Evolutionary conservation across 495 filamentous ascomycete species (phyloP).

Genomic region (Talaromyces wortmannii): DNA sequence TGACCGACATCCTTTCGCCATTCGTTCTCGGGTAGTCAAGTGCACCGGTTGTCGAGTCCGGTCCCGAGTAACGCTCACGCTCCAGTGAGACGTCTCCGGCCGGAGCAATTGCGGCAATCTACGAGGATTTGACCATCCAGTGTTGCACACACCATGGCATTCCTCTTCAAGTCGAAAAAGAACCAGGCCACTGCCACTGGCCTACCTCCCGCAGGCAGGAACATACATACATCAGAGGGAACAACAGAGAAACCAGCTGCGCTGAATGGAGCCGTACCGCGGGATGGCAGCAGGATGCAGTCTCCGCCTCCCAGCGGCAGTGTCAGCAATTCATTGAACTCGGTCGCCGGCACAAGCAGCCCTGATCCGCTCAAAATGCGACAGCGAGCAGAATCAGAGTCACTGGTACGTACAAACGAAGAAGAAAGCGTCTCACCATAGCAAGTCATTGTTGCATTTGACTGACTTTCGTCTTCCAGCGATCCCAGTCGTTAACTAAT

Average conservation of each 20-base stretch:
- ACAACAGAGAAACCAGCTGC: slow-evolving; percentile 19
- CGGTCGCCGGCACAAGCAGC: slow-evolving; percentile 40
- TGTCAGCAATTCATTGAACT: slow-evolving; percentile 58
- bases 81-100: background rate
- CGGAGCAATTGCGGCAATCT: background rate
- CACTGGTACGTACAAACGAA: slow-evolving; percentile 31
- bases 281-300: slow-evolving; percentile 31
- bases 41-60: background rate
- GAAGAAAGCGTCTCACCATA: no score
- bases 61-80: background rate
- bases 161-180: slow-evolving; percentile 59
- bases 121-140: slow-evolving; percentile 1
- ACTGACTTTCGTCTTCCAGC: slow-evolving; percentile 13
- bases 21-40: background rate
- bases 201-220: slow-evolving; percentile 47
- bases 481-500: slow-evolving; percentile 24
- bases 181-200: slow-evolving; percentile 31
- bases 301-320: slow-evolving; percentile 57
- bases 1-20: background rate
- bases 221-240: slow-evolving; percentile 43
- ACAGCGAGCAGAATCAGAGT: slow-evolving; percentile 43
- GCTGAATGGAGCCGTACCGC: slow-evolving; percentile 33
- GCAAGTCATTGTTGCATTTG: background rate
- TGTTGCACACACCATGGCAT: slow-evolving; percentile 41
- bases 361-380: slow-evolving; percentile 46